These are phyloP conservation scores for Lasiosphaeria hispida DNA, from an alignment of 495 filamentous ascomycete genomes.

Conservation along the genomic window DNA sequence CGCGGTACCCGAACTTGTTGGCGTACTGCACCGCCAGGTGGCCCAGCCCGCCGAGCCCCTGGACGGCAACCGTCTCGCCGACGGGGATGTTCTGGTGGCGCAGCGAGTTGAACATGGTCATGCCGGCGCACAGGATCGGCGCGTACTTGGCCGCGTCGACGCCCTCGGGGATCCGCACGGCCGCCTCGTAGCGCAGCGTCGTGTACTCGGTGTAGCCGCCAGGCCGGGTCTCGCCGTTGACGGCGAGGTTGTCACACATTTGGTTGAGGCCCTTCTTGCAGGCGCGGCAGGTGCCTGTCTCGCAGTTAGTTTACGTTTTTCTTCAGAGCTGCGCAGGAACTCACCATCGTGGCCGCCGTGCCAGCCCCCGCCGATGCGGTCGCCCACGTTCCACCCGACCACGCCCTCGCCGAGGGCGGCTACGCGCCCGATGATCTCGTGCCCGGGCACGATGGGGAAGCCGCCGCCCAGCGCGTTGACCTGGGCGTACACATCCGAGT, in stretches of 20 bases:
- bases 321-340: too few relatives aligned
- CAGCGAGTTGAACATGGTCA: slow-evolving; percentile 71
- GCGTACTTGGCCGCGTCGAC: slow-evolving; percentile 59
- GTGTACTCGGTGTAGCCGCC: slow-evolving; percentile 58
- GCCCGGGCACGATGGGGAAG: slow-evolving; percentile 51
- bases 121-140: slow-evolving; percentile 68
- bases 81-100: slow-evolving; percentile 56
- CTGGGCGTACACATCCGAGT: slow-evolving; percentile 72
- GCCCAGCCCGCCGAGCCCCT: slow-evolving; percentile 65
- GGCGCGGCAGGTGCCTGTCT: slow-evolving; percentile 10
- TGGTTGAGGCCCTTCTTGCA: slow-evolving; percentile 48
- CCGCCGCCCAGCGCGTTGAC: slow-evolving; percentile 69
- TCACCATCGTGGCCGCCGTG: slow-evolving; percentile 33
- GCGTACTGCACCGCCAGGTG: slow-evolving; percentile 69
- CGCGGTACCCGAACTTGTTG: slow-evolving; percentile 61
- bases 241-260: slow-evolving; percentile 48
- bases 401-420: slow-evolving; percentile 60
- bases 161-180: slow-evolving; percentile 56
- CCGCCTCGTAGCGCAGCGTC: slow-evolving; percentile 60
- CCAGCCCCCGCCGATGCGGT: slow-evolving; percentile 44
- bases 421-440: slow-evolving; percentile 51
- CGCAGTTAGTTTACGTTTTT: background rate
- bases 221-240: slow-evolving; percentile 50
- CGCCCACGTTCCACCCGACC: slow-evolving; percentile 43
- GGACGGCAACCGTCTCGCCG: slow-evolving; percentile 60